Base-by-base conservation (phyloP, 371 early-diverging fungal genomes). In the Saksenaea vasiformis region DNA sequence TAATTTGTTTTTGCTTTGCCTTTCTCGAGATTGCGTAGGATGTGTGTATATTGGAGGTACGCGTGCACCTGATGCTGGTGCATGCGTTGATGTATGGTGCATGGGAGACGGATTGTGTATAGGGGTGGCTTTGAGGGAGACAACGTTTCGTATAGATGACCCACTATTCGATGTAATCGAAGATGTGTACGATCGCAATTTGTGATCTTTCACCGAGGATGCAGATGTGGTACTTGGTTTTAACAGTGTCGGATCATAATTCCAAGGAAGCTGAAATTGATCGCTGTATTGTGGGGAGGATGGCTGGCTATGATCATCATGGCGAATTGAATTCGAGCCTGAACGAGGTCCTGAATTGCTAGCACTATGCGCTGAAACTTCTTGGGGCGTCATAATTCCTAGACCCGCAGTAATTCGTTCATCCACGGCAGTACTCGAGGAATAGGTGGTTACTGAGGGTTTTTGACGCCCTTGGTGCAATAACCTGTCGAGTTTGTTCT, bases 401-500 rank as follows among this genome's bases (percentile, higher is more conserved):
- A 80, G 60, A 3, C 80, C 77, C 26, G 72, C 73, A 31, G 77
- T 76, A 15, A 80, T 68, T 53, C 76, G 56, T 41, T 73, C 75
- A 57, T 75, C 77, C 15, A 76, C 62, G 19, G 59, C 55, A 34
- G 56, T 59, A 27, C 31, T 58, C 56, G 10, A 43, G 41, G 19
- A 26, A 24, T 31, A 54, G 37, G 22, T 10, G 10, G 3, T 56
- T 37, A n/a, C 17, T 54, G n/a, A 44, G 10, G 66, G 44, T 58
- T 47, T 60, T 54, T 60, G 34, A 8, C 22, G 44, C 3, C 36
- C 60, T 36, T 73, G 63, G 37, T 65, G 60, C 28, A 71, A 39
- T 14, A 78, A 43, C 17, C 56, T 65, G 47, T 82, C 82, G 1
- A 82, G 34, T 51, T 77, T 78, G 60, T 82, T 74, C 56, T 82